Conservation (phyloP, 2,329 filamentous ascomycete genomes). For the Botrytis byssoidea region DNA sequence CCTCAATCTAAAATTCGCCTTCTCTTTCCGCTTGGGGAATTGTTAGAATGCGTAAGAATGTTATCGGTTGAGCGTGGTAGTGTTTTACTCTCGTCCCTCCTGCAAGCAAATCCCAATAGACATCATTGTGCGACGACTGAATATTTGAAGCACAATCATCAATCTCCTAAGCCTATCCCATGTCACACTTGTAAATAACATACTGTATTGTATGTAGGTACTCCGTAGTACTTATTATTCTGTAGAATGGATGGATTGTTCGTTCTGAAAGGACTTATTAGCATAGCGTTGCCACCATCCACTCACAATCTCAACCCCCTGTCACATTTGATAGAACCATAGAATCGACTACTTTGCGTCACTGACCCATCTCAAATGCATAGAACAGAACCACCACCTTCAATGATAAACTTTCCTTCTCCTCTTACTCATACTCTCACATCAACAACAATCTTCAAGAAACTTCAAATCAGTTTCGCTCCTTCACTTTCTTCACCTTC, state of each 20-base stretch:
- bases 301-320: background rate
- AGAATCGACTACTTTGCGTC: slow-evolving; percentile 5
- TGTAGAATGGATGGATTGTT: background rate
- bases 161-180: background rate
- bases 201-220: too few species aligned
- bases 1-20: background rate
- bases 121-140: background rate
- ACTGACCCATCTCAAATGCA: background rate
- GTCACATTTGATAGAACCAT: background rate
- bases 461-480: background rate
- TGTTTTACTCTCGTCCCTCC: background rate
- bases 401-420: background rate
- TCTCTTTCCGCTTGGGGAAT: background rate
- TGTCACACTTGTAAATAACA: background rate
- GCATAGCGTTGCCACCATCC: background rate
- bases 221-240: background rate
- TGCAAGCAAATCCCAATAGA: background rate
- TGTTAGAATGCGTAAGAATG: background rate
- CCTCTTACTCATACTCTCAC: background rate
- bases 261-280: background rate
- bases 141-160: background rate
- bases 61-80: background rate
- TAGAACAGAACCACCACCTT: background rate
- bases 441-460: background rate
- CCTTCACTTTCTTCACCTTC: background rate